A percentile compares a stretch with the other conserved stretches of the same genome.
Evolutionary conservation across 1,139 yeast genomes (phyloP).

Genomic region (Chernovozyma sophiae-reginae): DNA sequence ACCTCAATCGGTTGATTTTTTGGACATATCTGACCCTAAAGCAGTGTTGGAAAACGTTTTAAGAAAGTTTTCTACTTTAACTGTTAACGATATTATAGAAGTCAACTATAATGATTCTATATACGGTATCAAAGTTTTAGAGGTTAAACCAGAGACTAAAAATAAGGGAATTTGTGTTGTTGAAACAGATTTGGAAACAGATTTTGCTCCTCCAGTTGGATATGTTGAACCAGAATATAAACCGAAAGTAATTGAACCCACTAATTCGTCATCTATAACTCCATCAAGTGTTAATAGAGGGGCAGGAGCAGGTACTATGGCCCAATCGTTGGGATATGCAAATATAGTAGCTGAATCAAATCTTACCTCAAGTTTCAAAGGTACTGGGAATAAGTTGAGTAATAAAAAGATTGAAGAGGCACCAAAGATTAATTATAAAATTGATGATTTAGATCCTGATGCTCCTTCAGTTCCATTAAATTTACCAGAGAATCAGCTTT

Average conservation of each 20-base stretch:
- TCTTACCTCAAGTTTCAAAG: conserved; percentile 38
- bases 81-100: conserved; percentile 82
- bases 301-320: conserved; percentile 72
- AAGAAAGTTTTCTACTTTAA: conserved; percentile 83
- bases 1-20: conserved; percentile 90
- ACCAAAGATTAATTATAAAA: conserved; percentile 15
- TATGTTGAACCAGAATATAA: conserved; percentile 83
- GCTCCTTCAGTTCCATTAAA: conserved; percentile 69
- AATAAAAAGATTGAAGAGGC: conserved; percentile 46
- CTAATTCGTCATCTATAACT: conserved; percentile 24
- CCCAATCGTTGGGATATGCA: conserved; percentile 67
- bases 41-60: conserved; percentile 93
- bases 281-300: conserved; percentile 36
- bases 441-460: conserved; percentile 42
- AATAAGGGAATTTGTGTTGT: conserved; percentile 81
- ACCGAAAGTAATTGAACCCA: conserved; percentile 33
- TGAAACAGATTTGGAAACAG: conserved; percentile 95
- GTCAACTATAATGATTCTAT: conserved; percentile 76
- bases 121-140: conserved; percentile 80
- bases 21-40: conserved; percentile 92
- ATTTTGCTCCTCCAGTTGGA: conserved; percentile 98
- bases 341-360: conserved; percentile 42
- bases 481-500: conserved; percentile 80
- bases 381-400: conserved; percentile 70
- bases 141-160: conserved; percentile 74